Conservation (phyloP, 2,329 filamentous ascomycete species). For the Epichloe elymi region DNA sequence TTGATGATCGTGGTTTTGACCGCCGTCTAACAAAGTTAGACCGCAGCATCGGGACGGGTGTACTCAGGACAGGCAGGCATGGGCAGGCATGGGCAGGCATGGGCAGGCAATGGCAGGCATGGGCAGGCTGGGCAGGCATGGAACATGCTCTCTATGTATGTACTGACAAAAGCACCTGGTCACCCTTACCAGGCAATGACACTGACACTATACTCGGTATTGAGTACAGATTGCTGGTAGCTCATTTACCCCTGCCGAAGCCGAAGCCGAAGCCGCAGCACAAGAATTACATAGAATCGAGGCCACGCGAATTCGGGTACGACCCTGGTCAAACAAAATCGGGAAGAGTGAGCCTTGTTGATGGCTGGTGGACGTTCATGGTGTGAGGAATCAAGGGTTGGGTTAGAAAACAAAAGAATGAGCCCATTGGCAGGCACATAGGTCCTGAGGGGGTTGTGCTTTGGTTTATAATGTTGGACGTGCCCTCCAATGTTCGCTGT, state of each 20-base stretch:
- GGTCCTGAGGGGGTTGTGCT: background rate
- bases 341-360: background rate
- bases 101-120: background rate
- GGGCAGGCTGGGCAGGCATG: background rate
- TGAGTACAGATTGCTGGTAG: constrained; percentile 1
- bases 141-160: background rate
- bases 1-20: background rate
- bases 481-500: constrained; percentile 5
- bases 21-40: background rate
- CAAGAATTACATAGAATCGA: constrained; percentile 4
- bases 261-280: background rate
- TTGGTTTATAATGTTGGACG: constrained; percentile 10
- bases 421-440: constrained; percentile 3
- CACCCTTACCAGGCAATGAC: background rate
- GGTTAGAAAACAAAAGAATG: background rate
- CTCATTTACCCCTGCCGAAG: background rate
- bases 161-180: background rate
- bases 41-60: constrained; percentile 1
- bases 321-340: constrained; percentile 5
- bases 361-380: background rate
- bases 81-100: background rate
- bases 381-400: background rate
- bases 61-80: background rate
- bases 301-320: constrained; percentile 10
- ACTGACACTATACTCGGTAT: background rate